A percentile compares a stretch with the other conserved stretches of the same genome.
Evolutionary conservation across 1,284 basidiomycete species (phyloP).

Genomic region (Ustanciosporium gigantosporum): DNA sequence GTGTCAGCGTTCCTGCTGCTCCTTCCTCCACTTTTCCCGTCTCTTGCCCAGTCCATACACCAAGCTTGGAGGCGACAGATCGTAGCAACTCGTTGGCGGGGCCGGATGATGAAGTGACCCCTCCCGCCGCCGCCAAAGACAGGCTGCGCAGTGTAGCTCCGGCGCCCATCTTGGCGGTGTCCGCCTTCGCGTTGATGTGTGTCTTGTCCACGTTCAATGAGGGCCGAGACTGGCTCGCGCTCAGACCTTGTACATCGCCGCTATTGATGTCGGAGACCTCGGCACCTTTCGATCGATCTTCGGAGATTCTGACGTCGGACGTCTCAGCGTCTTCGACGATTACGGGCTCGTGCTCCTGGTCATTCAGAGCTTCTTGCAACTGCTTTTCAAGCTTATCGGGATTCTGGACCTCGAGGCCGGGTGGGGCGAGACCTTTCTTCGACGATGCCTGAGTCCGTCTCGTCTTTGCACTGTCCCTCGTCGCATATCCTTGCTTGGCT

Average conservation of each 20-base stretch:
- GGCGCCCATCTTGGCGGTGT: slow-evolving; percentile 10
- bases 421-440: no score
- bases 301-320: slow-evolving; percentile 5
- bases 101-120: slow-evolving; percentile 12
- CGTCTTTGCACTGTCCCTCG: neutral
- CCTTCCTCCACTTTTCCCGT: slow-evolving; percentile 4
- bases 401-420: neutral
- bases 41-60: slow-evolving; percentile 17
- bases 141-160: slow-evolving; percentile 16
- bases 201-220: slow-evolving; percentile 30
- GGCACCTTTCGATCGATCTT: neutral
- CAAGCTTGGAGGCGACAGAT: slow-evolving; percentile 31
- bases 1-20: slow-evolving; percentile 7
- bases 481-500: slow-evolving; percentile 9
- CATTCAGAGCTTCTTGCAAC: neutral
- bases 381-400: neutral
- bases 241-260: slow-evolving; percentile 2
- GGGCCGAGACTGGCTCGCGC: slow-evolving; percentile 15
- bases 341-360: slow-evolving; percentile 3
- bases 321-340: slow-evolving; percentile 29
- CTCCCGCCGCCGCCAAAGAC: slow-evolving; percentile 18
- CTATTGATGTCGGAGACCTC: neutral
- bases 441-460: neutral
- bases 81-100: slow-evolving; percentile 38
- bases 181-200: slow-evolving; percentile 9